These are phyloP conservation scores for Inga oerstediana DNA, from an alignment of 306 rosid species.

Conservation along the genomic window DNA sequence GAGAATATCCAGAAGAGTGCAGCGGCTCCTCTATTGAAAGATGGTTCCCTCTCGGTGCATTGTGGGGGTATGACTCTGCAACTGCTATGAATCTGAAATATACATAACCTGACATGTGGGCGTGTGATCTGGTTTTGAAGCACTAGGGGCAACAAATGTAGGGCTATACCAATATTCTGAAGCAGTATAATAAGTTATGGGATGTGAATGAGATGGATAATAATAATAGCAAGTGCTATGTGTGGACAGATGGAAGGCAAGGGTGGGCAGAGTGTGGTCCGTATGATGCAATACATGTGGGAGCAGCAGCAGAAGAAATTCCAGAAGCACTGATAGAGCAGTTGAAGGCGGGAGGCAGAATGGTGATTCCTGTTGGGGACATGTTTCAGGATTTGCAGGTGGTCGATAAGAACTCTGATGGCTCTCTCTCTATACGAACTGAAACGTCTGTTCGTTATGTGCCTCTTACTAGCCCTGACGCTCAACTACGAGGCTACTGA, in stretches of 20 bases:
- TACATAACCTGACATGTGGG: not conserved
- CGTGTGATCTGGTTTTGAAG: not conserved
- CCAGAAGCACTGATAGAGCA: constrained; percentile 84
- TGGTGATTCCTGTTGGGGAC: constrained; percentile 96
- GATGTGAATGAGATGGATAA: not conserved
- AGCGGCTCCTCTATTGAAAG: constrained; percentile 67
- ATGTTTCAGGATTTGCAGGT: constrained; percentile 80
- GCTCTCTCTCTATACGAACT: constrained; percentile 57
- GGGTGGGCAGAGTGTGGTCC: constrained; percentile 88
- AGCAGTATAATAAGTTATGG: constrained; percentile 17
- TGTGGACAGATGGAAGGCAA: constrained; percentile 77
- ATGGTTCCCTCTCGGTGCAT: constrained; percentile 83
- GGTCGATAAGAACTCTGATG: constrained; percentile 82
- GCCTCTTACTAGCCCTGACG: constrained; percentile 89
- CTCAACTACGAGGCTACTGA: constrained; percentile 63
- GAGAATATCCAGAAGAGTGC: constrained; percentile 76
- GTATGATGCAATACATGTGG: constrained; percentile 96
- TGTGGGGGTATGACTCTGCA: constrained; percentile 60
- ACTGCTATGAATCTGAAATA: constrained; percentile 1
- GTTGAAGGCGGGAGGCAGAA: constrained; percentile 92
- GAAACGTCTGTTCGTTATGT: constrained; percentile 88
- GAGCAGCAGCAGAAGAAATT: constrained; percentile 92
- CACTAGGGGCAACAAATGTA: not conserved
- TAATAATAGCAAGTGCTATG: constrained; percentile 16
- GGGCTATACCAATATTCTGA: not conserved